Conservation (phyloP, 306 rosid species). For the Senna siamea region DNA sequence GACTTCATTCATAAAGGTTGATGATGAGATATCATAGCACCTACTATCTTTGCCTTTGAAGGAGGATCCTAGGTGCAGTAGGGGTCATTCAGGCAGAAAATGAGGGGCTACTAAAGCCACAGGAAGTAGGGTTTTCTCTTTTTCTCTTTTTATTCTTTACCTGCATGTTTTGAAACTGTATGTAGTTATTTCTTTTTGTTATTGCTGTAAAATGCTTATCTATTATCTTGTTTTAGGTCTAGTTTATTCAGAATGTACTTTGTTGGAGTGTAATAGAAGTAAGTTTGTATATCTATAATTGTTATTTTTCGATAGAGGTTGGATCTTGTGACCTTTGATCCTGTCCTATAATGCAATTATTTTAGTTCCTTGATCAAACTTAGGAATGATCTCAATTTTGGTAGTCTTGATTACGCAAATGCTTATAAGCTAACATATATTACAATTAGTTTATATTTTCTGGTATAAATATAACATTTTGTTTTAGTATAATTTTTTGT, state of each 20-base stretch:
- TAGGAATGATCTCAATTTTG: not conserved
- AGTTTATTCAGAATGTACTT: not conserved
- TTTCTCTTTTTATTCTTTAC: not conserved
- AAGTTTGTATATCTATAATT: not conserved
- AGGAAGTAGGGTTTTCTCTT: not conserved
- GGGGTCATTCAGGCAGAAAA: too few species aligned
- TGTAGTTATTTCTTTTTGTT: not conserved
- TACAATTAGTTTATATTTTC: not conserved
- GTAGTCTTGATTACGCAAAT: not conserved
- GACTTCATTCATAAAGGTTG: not conserved
- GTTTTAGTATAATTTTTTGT: too few species aligned
- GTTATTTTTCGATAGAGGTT: not conserved
- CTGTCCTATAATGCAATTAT: not conserved
- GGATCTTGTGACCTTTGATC: not conserved
- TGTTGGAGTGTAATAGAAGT: not conserved
- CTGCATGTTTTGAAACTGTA: conserved; percentile 3
- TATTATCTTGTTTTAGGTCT: not conserved
- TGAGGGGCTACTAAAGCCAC: not conserved
- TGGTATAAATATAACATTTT: not conserved
- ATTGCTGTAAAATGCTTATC: not conserved
- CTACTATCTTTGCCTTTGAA: not conserved
- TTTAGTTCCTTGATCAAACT: not conserved
- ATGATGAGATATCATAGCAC: not conserved
- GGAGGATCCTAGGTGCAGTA: not conserved
- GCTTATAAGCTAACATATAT: not conserved